Evolutionary conservation across 306 rosid genomes (phyloP).

Genomic region (Acacia melanoxylon): DNA sequence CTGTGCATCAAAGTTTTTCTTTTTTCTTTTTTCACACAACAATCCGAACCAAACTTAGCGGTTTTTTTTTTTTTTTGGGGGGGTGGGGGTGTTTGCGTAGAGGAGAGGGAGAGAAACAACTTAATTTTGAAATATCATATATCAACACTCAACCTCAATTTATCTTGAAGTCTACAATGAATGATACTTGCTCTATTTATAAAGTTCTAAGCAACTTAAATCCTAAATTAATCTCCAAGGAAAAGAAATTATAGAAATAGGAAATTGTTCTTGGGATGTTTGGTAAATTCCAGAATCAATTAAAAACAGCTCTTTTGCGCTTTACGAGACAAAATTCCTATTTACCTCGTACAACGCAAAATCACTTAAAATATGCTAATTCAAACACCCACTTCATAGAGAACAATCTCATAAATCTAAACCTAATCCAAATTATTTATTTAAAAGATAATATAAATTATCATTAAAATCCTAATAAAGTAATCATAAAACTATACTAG

Average conservation of each 20-base stretch:
- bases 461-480: not conserved
- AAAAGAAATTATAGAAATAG: not conserved
- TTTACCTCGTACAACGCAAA: too few relatives aligned
- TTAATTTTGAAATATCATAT: too few relatives aligned
- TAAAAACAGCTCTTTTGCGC: too few relatives aligned
- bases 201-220: not conserved
- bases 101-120: too few relatives aligned
- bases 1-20: not conserved
- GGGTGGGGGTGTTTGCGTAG: too few relatives aligned
- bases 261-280: not conserved
- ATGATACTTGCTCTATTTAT: too few relatives aligned
- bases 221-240: not conserved
- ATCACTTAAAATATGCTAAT: too few relatives aligned
- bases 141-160: not conserved
- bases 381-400: not conserved
- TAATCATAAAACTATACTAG: not conserved
- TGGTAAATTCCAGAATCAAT: too few relatives aligned
- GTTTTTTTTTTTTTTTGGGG: too few relatives aligned
- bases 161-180: not conserved
- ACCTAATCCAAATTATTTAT: not conserved
- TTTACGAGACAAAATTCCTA: too few relatives aligned
- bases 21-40: constrained; percentile 8
- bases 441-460: not conserved
- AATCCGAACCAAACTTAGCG: constrained; percentile 7
- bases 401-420: not conserved